phyloP scores from a whole-genome alignment of 805 yeast species.

The Ogataea paradorogensis region DNA sequence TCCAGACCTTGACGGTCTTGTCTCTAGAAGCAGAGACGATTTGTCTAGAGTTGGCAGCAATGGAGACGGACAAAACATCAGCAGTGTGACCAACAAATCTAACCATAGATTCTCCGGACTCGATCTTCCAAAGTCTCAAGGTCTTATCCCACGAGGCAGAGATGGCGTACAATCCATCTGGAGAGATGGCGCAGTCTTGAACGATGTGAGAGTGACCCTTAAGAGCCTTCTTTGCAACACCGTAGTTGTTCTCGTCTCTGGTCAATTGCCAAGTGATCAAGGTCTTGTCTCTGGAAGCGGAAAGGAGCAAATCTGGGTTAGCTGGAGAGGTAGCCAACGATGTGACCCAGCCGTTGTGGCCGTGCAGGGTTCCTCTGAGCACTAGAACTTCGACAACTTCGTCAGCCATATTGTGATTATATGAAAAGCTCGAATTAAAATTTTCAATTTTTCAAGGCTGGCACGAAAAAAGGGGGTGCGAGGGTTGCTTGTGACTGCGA shows the following conservation, averaged over 20 bases:
- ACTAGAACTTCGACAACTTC: constrained; percentile 86
- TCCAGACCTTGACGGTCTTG: constrained; percentile 99
- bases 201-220: constrained; percentile 99
- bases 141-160: constrained; percentile 99
- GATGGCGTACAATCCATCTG: constrained; percentile 96
- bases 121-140: constrained; percentile 96
- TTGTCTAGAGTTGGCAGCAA: constrained; percentile 94
- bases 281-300: constrained; percentile 99
- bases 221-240: constrained; percentile 96
- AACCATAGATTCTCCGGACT: constrained; percentile 87
- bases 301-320: constrained; percentile 96
- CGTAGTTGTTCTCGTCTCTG: constrained; percentile 95
- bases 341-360: constrained; percentile 97
- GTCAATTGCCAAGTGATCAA: constrained; percentile 96
- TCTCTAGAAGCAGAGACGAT: constrained; percentile 99
- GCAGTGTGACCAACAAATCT: constrained; percentile 98
- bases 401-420: constrained; percentile 55
- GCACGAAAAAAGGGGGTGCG: constrained; percentile 6
- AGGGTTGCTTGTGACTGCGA: constrained; percentile 8
- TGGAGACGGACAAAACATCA: constrained; percentile 96
- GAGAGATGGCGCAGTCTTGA: constrained; percentile 95
- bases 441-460: constrained; percentile 16
- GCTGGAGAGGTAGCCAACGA: constrained; percentile 96
- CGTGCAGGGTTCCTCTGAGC: constrained; percentile 99
- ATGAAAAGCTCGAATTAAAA: constrained; percentile 15